Evolutionary conservation across 2,329 filamentous ascomycete species (phyloP), one percentile per base, ranked within the genome.

Genomic region (Leptographium galeiforme): DNA sequence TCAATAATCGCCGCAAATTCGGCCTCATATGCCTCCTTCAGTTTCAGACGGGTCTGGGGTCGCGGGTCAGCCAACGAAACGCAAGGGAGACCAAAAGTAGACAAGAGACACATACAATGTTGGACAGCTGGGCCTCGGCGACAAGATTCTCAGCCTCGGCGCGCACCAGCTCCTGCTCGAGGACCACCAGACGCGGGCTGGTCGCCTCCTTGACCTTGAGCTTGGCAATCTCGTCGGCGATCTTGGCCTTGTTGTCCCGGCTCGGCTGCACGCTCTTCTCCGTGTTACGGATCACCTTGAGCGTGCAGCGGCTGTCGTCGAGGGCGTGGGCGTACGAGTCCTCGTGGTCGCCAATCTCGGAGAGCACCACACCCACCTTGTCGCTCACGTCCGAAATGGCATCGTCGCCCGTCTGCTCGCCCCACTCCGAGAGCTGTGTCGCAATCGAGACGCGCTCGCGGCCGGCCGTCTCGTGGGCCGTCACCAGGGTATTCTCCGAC

Each of bases 121-220:
- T 98, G 64, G 87, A 91, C 67, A 98, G 76, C 70, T 98, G 93
- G 25, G 93, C 93, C 71, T 98, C 93, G 1, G 93, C 93, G 50
- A 98, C 93, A 55, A 98, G 71, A 63, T 89, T 94, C 74, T 97
- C 90, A 4, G 93, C 93, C 74, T 98, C 93, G 30, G 91, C 90
- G 60, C 93, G 79, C 52, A 98, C 90, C 52, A 98, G 82, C 74
- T 97, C 93, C 73, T 98, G 93, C 74, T 98, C 93, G 52, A 97
- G 77, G 25, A 85, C 85, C 39, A 89, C 82, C 53, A 97, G 73
- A 66, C 82, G 87, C 34, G 87, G 76, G 64, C 85, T 94, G 65
- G 86, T 81, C 8, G 90, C 89, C 70, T 97, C 93, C 73, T 93
- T 96, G 68, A 85, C 79, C 76, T 95, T 96, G 61, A 96, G 72